Conservation (phyloP, 768 basidiomycete species). For the Xerocomellus dryophilus region DNA sequence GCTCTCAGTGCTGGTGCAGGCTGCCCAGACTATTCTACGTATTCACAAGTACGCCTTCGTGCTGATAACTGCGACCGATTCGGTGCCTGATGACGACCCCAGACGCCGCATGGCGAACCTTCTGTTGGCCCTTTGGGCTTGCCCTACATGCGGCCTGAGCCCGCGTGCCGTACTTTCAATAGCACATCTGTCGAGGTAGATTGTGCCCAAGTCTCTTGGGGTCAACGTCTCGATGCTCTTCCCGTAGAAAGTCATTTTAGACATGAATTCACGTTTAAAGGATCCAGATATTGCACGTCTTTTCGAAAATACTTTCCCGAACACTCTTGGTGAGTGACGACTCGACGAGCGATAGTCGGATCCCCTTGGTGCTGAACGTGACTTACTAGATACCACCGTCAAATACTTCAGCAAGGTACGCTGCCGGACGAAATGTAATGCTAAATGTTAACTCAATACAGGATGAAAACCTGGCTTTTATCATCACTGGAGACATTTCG, state of each 20-base stretch:
- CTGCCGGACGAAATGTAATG: background rate
- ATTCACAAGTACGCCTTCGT: slow-evolving; percentile 45
- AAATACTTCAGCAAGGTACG: slow-evolving; percentile 65
- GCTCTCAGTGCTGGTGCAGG: slow-evolving; percentile 26
- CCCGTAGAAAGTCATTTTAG: slow-evolving; percentile 62
- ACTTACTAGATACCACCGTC: slow-evolving; percentile 65
- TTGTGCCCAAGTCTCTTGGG: background rate
- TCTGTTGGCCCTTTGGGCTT: slow-evolving; percentile 60
- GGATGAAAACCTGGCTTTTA: slow-evolving; percentile 72
- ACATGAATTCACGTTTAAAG: slow-evolving; percentile 69
- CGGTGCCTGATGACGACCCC: background rate
- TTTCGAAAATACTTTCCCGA: slow-evolving; percentile 82
- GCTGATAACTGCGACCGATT: background rate
- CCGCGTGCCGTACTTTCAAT: slow-evolving; percentile 71
- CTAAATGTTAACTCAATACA: slow-evolving; percentile 24
- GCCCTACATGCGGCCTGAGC: slow-evolving; percentile 71
- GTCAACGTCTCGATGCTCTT: background rate
- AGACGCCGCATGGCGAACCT: slow-evolving; percentile 58
- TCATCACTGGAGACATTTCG: slow-evolving; percentile 82
- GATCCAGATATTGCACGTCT: slow-evolving; percentile 75
- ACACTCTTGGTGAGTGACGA: slow-evolving; percentile 60
- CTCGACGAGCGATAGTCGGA: background rate
- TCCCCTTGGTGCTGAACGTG: background rate
- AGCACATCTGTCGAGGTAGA: slow-evolving; percentile 70
- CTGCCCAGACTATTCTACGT: slow-evolving; percentile 63